Base-by-base conservation (phyloP, 306 rosid species). In the Castanospermum australe region DNA sequence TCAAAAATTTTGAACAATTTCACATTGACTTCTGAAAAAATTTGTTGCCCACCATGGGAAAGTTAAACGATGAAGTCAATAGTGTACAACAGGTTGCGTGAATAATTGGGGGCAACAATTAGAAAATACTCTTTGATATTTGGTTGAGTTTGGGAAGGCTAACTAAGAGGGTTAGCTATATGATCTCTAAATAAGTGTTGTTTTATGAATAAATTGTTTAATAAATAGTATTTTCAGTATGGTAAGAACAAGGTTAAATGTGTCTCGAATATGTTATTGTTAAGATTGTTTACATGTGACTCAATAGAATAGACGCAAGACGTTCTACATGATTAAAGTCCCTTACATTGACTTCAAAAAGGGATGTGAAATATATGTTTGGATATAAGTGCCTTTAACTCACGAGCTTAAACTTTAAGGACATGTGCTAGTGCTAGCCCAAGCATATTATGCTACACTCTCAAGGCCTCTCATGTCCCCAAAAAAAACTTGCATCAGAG, bases 41-140 rank as follows among this genome's bases (percentile, higher is more conserved):
- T 71, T 25, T 50, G 45, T 67, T 61, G 55, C 60, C 75, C 57
- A 33, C 12, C 73, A 41, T 68, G 39, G 8, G 56, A 59, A 48
- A 32, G 39, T 12, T 21, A 24, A 50, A 38, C 7, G 63, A 20
- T 59, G 47, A 82, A 76, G 73, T 61, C 82, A 75, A 67, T 38
- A 61, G 70, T 76, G 41, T 61, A 69, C 78, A 30, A 20, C 8
- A 39, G 1, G 12, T 45, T 52, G 59, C 17, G 20, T 18, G 39
- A 35, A 22, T 45, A 25, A 76, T 21, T 17, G 2, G 41, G 14
- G 52, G 56, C 56, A 55, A 5, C 30, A 64, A 30, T 14, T 55
- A 47, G 45, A 36, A 60, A 69, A 8, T 48, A 11, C 8, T 44
- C 22, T 22, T 51, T 50, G 36, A 38, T 15, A 33, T 39, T 13